These are phyloP conservation scores for Henckelia pumila DNA, from an alignment of 257 asterid species.

Conservation along the genomic window DNA sequence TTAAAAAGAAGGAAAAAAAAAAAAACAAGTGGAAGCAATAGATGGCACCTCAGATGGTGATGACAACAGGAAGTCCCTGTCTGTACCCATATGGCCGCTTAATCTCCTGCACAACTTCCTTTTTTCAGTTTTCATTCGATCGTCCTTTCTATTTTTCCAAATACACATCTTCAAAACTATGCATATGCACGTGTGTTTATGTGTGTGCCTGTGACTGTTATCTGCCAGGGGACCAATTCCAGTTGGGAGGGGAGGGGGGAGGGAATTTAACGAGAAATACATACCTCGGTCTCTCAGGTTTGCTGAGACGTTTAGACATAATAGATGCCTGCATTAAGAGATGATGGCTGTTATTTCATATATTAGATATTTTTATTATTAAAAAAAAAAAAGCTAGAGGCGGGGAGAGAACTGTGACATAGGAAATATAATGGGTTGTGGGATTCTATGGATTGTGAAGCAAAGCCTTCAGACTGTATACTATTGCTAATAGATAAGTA, in stretches of 20 bases:
- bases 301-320: slow-evolving; percentile 66
- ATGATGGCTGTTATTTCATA: slow-evolving; percentile 6
- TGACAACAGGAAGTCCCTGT: slow-evolving; percentile 43
- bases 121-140: slow-evolving; percentile 12
- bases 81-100: slow-evolving; percentile 54
- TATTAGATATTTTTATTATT: slow-evolving; percentile 1
- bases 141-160: neutral
- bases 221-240: neutral
- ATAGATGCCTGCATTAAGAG: slow-evolving; percentile 61
- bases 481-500: neutral
- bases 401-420: neutral
- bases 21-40: slow-evolving; percentile 15
- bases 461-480: neutral
- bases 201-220: neutral
- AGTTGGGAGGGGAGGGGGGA: slow-evolving; percentile 7
- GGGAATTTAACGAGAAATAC: slow-evolving; percentile 10
- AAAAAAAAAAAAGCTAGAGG: neutral
- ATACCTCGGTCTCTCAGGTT: slow-evolving; percentile 70
- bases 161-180: neutral
- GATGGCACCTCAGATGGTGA: slow-evolving; percentile 46
- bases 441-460: too few relatives aligned
- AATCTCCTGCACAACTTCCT: slow-evolving; percentile 53
- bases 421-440: neutral
- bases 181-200: neutral
- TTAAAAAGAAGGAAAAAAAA: neutral